Evolutionary conservation across 2,329 filamentous ascomycete genomes (phyloP).

Genomic region (Biscogniauxia sp.): DNA sequence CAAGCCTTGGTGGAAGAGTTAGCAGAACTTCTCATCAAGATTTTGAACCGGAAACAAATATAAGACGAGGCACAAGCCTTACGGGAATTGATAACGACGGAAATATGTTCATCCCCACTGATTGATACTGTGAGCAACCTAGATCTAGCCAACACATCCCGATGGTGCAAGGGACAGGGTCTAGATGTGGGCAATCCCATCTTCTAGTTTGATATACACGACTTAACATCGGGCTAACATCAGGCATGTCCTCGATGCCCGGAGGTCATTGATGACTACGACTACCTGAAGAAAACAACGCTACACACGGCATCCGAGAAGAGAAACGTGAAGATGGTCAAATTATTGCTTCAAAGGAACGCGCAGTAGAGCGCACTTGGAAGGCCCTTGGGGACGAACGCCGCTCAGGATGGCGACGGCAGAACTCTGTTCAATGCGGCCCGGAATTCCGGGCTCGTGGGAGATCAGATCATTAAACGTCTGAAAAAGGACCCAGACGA

Average conservation of each 20-base stretch:
- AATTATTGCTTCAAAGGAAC: slow-evolving; percentile 18
- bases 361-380: slow-evolving; percentile 28
- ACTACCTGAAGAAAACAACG: slow-evolving; percentile 29
- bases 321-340: slow-evolving; percentile 30
- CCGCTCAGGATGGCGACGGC: slow-evolving; percentile 22
- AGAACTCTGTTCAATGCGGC: slow-evolving; percentile 20
- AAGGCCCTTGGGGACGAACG: slow-evolving; percentile 21
- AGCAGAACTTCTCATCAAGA: slow-evolving; percentile 24
- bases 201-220: slow-evolving; percentile 26
- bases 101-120: slow-evolving; percentile 4
- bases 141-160: slow-evolving; percentile 16
- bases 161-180: slow-evolving; percentile 29
- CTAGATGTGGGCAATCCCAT: slow-evolving; percentile 24
- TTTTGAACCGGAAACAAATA: slow-evolving; percentile 19
- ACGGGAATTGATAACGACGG: slow-evolving; percentile 21
- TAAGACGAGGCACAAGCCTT: slow-evolving; percentile 29
- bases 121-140: slow-evolving; percentile 3
- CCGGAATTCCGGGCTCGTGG: slow-evolving; percentile 20
- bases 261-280: slow-evolving; percentile 18
- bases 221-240: slow-evolving; percentile 15
- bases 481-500: slow-evolving; percentile 3
- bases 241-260: no score
- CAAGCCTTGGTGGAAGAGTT: slow-evolving; percentile 21
- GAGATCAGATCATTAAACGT: slow-evolving; percentile 18
- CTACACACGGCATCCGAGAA: slow-evolving; percentile 31